Conservation (phyloP, 306 rosid species). For the Neltuma alba region DNA sequence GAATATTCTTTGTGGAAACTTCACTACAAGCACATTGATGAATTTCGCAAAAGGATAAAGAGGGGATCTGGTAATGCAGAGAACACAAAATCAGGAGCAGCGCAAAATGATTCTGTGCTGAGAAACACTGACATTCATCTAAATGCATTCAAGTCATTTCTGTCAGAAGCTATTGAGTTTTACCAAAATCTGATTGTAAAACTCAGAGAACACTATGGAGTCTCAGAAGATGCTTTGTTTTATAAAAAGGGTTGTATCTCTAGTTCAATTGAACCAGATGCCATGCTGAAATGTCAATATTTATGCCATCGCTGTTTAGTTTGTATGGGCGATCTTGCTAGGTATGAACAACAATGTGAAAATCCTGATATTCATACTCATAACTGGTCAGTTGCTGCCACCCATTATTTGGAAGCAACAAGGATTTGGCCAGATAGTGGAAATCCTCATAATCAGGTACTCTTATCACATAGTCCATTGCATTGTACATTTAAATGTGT, state of each 20-base stretch:
- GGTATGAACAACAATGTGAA: constrained; percentile 84
- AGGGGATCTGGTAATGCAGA: constrained; percentile 55
- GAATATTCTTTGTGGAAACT: constrained; percentile 97
- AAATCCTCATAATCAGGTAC: constrained; percentile 95
- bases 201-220: constrained; percentile 57
- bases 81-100: constrained; percentile 35
- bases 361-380: constrained; percentile 55
- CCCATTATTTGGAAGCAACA: constrained; percentile 86
- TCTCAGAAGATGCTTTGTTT: constrained; percentile 61
- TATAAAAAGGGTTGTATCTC: constrained; percentile 40
- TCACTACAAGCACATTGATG: constrained; percentile 92
- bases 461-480: neutral
- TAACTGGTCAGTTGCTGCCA: constrained; percentile 92
- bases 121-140: constrained; percentile 41
- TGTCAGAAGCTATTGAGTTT: constrained; percentile 76
- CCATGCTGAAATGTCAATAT: constrained; percentile 64
- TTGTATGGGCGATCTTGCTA: constrained; percentile 93
- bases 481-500: neutral
- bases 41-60: constrained; percentile 81
- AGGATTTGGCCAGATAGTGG: constrained; percentile 96
- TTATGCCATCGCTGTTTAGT: constrained; percentile 91
- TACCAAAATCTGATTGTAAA: constrained; percentile 70
- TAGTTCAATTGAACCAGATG: constrained; percentile 52
- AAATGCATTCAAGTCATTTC: constrained; percentile 65
- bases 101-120: constrained; percentile 37